These are phyloP conservation scores for Oleoguttula mirabilis DNA, from an alignment of 495 filamentous ascomycete species.

Conservation along the genomic window DNA sequence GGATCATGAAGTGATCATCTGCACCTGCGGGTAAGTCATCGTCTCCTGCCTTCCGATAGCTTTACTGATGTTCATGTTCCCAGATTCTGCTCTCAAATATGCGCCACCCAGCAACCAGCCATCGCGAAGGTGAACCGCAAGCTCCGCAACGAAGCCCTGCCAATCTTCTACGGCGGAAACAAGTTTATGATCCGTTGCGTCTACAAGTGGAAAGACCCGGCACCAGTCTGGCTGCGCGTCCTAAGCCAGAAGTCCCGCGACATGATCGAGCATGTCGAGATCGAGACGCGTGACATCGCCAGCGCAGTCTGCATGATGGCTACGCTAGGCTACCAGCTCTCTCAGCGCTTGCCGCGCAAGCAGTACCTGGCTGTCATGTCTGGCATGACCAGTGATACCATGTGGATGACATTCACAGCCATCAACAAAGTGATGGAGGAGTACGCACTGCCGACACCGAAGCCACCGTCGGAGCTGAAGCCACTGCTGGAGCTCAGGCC, in stretches of 20 bases:
- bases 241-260: not conserved
- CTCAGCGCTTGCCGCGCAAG: not conserved
- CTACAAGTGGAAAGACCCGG: not conserved
- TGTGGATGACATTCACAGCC: not conserved
- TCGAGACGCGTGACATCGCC: not conserved
- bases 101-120: not conserved
- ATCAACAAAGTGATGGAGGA: not conserved
- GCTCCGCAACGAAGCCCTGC: not conserved
- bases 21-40: not conserved
- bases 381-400: not conserved
- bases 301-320: conserved; percentile 6
- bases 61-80: too few species aligned
- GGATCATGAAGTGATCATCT: not conserved
- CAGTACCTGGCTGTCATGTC: too few species aligned
- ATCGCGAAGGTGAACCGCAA: conserved; percentile 1
- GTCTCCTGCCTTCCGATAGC: too few species aligned
- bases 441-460: too few species aligned
- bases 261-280: conserved; percentile 4
- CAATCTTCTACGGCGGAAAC: conserved; percentile 6
- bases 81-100: too few species aligned
- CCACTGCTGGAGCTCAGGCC: too few species aligned
- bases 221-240: not conserved
- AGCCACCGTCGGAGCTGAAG: too few species aligned
- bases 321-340: not conserved
- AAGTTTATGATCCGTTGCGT: not conserved